Conservation (phyloP, 257 asterid genomes). For the Capsicum rhomboideum region DNA sequence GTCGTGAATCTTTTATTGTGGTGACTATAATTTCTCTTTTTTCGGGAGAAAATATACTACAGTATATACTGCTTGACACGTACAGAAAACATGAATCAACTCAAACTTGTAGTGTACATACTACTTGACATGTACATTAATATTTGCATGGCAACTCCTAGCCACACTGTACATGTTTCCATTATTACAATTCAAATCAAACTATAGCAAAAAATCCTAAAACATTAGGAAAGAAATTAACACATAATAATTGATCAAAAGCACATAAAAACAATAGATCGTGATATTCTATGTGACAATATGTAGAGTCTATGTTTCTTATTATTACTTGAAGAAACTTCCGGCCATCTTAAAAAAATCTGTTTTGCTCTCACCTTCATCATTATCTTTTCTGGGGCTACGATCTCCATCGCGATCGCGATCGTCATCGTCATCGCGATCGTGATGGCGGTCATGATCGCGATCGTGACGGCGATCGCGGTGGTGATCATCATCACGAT, state of each 20-base stretch:
- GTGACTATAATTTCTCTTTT: too few relatives aligned
- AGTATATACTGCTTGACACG: too few relatives aligned
- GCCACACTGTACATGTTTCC: not conserved
- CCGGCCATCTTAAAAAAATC: slow-evolving; percentile 21
- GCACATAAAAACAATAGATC: not conserved
- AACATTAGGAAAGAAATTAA: not conserved
- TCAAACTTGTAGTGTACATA: not conserved
- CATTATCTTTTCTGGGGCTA: not conserved
- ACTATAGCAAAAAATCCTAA: not conserved
- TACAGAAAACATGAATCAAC: not conserved
- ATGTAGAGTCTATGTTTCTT: not conserved
- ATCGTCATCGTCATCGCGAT: not conserved
- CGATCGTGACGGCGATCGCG: too few relatives aligned
- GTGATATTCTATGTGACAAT: not conserved
- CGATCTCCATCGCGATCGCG: not conserved
- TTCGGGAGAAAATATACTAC: too few relatives aligned
- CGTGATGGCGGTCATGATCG: too few relatives aligned
- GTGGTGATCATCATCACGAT: not conserved
- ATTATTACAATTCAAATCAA: not conserved
- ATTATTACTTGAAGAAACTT: slow-evolving; percentile 37
- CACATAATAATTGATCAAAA: not conserved
- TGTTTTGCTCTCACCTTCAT: not conserved
- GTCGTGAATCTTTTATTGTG: too few relatives aligned
- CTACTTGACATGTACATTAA: not conserved
- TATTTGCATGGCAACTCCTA: not conserved